These are phyloP conservation scores for Hyaloscypha hepaticicola DNA, from an alignment of 495 filamentous ascomycete species.

Conservation along the genomic window DNA sequence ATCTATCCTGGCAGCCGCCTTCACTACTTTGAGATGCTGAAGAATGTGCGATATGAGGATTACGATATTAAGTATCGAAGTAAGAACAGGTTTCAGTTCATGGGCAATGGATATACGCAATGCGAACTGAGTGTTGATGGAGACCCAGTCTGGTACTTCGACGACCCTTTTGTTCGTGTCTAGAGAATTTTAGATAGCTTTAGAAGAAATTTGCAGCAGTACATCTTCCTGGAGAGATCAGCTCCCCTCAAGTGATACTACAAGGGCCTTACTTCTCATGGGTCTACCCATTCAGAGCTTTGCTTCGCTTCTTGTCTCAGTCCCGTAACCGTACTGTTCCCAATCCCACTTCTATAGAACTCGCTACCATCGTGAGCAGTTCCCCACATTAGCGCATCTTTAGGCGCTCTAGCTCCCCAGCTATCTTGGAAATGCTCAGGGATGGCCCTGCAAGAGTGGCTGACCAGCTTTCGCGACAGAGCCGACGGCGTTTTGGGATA, in stretches of 20 bases:
- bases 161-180: constrained; percentile 15
- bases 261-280: too few relatives aligned
- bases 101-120: constrained; percentile 24
- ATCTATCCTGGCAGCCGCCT: constrained; percentile 39
- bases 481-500: too few relatives aligned
- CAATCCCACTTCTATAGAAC: too few relatives aligned
- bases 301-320: too few relatives aligned
- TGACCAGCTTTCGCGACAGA: background rate
- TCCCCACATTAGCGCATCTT: too few relatives aligned
- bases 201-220: background rate
- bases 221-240: background rate
- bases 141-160: constrained; percentile 24
- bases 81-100: constrained; percentile 15
- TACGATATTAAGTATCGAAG: constrained; percentile 36
- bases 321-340: too few relatives aligned
- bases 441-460: background rate
- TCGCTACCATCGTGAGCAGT: too few relatives aligned
- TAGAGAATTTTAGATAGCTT: background rate
- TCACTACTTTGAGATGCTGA: constrained; percentile 51
- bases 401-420: background rate
- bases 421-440: background rate
- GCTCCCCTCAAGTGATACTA: too few relatives aligned
- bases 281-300: too few relatives aligned
- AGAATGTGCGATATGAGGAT: constrained; percentile 48
- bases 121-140: constrained; percentile 12